Base-by-base conservation (phyloP, 2,329 filamentous ascomycete genomes). In the Capronia coronata region DNA sequence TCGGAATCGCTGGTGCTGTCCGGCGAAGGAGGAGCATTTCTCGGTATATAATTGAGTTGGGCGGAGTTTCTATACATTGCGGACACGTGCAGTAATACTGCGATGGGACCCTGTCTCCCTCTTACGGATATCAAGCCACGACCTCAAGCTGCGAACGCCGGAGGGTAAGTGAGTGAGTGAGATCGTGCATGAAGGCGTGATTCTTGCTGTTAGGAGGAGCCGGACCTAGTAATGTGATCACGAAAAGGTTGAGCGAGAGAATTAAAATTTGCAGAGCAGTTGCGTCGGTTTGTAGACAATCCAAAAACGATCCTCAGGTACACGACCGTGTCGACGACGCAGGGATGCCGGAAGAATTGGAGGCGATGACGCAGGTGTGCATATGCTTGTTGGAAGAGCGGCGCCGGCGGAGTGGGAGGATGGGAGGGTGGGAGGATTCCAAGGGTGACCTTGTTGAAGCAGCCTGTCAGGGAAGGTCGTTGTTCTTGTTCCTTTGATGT, bases 1-100 rank as follows among this genome's bases (percentile, higher is more conserved):
- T 54, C 57, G 16, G 49, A 52, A 13, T 55, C 52, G 35, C 48
- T 54, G n/a, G 56, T 54, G 25, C 48, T 48, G 18, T 52, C 56
- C 13, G 53, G 50, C n/a, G 52, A 52, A 18, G 43, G 53, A 21
- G 49, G 48, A n/a, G 46, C 42, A 29, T 46, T 51, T 34, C 46
- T 48, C n/a, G 39, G n/a, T 37, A 49, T 43, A 41, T 21, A 49
- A 22, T 54, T 48, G 22, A 57, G 11, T 13, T 51, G 51, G 16
- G 53, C 53, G 25, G 51, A 49, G 42, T 51, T 46, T 47, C 54
- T 51, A 43, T 54, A 55, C 56, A 56, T 56, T 39, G 21, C 51
- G 27, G 29, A 13, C 23, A 18, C 21, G 9, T 39, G 21, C 29
- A 19, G n/a, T 16, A 22, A 21, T n/a, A 38, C 35, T 18, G 19